Base-by-base conservation (phyloP, 441 rosid genomes). In the Jatropha multifida region DNA sequence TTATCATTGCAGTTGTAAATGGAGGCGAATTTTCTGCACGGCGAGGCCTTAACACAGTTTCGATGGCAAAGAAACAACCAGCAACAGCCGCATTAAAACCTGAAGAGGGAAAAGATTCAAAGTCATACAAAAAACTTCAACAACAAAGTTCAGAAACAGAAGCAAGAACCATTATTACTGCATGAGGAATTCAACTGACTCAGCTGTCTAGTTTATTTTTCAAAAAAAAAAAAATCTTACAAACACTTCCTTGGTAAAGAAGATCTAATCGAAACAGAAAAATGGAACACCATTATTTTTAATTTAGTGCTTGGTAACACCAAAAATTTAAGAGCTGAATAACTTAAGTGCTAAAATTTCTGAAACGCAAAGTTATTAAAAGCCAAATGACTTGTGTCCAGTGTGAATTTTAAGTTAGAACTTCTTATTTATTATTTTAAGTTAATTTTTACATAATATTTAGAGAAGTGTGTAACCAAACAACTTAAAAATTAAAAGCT, bases 21-120 rank as follows among this genome's bases (percentile, higher is more conserved):
- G 99, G 99, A 83, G 98, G 98, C 2, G 99, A 93, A 81, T 91
- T 95, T 81, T 95, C 99, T 60, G 98, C 98, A 71, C 88, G 92
- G 42, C 89, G 89, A 74, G 99, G 99, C 83, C 99, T 88, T 72
- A 93, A 82, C 63, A 95, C 97, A 12, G 98, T 93, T 85, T 95
- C 98, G 23, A 93, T 90, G 38, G 99, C 98, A 85, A 95, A 95
- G 86, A 95, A 95, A 78, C 98, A 95, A 75, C 98, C 97, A 52
- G 99, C 99, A 32, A 95, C 98, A 55, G 98, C 96, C 58, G 98
- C 99, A 88, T 92, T 95, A 78, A 95, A 95, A 83, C 99, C 98
- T 95, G 90, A 55, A 74, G 42, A 13, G 13, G 52, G 54, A 59
- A 59, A 62, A 60, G 48, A 61, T 69, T 75, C 32, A 44, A 73